Evolutionary conservation across 78 protist genomes (phyloP).

Genomic region (Dictyostelium firmibasis): DNA sequence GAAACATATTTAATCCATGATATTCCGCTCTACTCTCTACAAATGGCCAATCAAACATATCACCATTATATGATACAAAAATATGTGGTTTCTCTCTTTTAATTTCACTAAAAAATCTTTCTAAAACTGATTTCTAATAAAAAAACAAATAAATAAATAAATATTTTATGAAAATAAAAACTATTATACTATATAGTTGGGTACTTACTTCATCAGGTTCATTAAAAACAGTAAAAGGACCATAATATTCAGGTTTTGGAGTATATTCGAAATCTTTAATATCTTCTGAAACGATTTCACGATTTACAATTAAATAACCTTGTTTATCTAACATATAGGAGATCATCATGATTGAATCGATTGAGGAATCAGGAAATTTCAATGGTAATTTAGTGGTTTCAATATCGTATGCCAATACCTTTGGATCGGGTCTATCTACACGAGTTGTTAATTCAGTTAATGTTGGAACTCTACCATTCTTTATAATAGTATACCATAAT

Average conservation of each 20-base stretch:
- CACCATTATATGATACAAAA: constrained; percentile 99
- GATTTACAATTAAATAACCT: constrained; percentile 97
- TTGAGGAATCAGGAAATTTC: constrained; percentile 96
- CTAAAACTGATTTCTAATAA: constrained; percentile 62
- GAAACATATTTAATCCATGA: constrained; percentile 81
- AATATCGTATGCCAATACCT: constrained; percentile 98
- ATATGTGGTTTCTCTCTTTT: constrained; percentile 89
- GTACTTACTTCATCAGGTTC: constrained; percentile 82
- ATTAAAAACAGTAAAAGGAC: constrained; percentile 94
- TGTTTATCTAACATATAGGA: constrained; percentile 98
- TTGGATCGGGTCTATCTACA: constrained; percentile 91
- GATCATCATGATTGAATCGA: constrained; percentile 97
- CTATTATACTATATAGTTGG: too few species aligned
- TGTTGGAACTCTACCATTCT: not conserved
- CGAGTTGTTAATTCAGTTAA: not conserved
- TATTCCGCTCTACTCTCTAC: constrained; percentile 91
- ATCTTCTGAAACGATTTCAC: constrained; percentile 95
- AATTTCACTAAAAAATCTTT: constrained; percentile 88
- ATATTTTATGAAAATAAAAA: not conserved
- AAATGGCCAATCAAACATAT: constrained; percentile 99
- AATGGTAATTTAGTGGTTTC: constrained; percentile 98
- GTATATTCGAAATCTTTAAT: constrained; percentile 97
- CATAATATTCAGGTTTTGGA: constrained; percentile 95
- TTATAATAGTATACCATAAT: constrained; percentile 83
- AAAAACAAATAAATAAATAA: not conserved